Percentiles rank a stretch among this genome's conserved stretches.
These are phyloP conservation scores for Mycena chlorophos DNA, from an alignment of 768 basidiomycete genomes.

Conservation along the genomic window DNA sequence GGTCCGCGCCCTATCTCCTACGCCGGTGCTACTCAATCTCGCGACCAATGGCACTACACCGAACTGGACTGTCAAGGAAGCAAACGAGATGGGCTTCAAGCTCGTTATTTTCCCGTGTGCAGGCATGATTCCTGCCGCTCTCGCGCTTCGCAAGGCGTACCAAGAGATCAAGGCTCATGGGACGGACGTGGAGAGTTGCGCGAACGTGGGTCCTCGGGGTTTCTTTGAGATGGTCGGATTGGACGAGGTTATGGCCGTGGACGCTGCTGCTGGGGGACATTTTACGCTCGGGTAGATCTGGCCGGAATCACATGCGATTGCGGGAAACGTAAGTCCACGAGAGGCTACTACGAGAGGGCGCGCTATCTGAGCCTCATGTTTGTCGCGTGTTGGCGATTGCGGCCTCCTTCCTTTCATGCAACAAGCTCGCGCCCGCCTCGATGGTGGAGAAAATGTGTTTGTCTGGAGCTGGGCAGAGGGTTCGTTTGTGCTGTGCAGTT, in stretches of 20 bases:
- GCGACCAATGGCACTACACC: constrained; percentile 44
- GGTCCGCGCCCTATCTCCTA: constrained; percentile 32
- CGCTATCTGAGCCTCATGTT: background rate
- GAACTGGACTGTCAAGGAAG: constrained; percentile 43
- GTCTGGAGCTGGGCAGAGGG: too few relatives aligned
- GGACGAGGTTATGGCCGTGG: constrained; percentile 10
- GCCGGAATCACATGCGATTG: background rate
- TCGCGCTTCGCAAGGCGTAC: constrained; percentile 43
- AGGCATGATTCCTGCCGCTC: constrained; percentile 43
- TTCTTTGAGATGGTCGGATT: constrained; percentile 44
- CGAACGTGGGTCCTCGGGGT: constrained; percentile 40
- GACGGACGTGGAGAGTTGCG: constrained; percentile 35
- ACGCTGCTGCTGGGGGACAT: background rate
- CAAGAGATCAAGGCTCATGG: constrained; percentile 42
- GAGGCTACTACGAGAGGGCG: background rate
- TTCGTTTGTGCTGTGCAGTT: too few relatives aligned
- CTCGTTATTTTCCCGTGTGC: constrained; percentile 45
- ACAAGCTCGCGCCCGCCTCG: too few relatives aligned
- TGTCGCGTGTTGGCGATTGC: background rate
- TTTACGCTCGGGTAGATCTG: background rate
- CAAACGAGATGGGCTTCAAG: constrained; percentile 41
- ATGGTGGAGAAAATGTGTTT: too few relatives aligned
- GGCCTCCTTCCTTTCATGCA: background rate
- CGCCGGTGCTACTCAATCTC: constrained; percentile 45
- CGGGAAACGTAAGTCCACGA: background rate